Conservation (phyloP, 164 flowering plant species). For the Liquidambar formosana region DNA sequence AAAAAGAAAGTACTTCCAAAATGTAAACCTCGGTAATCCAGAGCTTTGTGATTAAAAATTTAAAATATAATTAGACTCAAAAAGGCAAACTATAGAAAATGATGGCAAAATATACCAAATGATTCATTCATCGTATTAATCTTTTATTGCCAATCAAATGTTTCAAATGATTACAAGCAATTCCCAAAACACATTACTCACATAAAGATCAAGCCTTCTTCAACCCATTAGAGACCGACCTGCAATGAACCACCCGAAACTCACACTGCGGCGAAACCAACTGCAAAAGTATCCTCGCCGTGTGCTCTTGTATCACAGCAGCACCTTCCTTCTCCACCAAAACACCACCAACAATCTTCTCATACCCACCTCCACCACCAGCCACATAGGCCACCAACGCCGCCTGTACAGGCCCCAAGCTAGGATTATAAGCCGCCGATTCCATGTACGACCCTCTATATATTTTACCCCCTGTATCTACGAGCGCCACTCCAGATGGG, state of each 20-base stretch:
- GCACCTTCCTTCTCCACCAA: constrained; percentile 83
- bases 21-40: too few relatives aligned
- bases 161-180: too few relatives aligned
- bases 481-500: constrained; percentile 82
- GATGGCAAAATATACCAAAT: not conserved
- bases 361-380: constrained; percentile 55
- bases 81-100: too few relatives aligned
- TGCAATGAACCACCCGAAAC: constrained; percentile 54
- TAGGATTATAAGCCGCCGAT: constrained; percentile 94
- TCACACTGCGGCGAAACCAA: constrained; percentile 62
- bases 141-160: not conserved
- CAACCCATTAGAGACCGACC: constrained; percentile 3
- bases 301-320: constrained; percentile 58
- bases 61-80: too few relatives aligned
- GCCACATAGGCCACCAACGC: constrained; percentile 80
- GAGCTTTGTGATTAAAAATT: too few relatives aligned
- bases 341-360: constrained; percentile 60
- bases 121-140: not conserved
- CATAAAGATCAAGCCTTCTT: constrained; percentile 4
- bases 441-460: constrained; percentile 76
- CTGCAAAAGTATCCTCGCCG: constrained; percentile 61
- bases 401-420: constrained; percentile 85
- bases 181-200: not conserved
- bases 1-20: too few relatives aligned
- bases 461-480: constrained; percentile 59